These are phyloP conservation scores for Thymus quinquecostatus DNA, from an alignment of 257 asterid species.

Conservation along the genomic window DNA sequence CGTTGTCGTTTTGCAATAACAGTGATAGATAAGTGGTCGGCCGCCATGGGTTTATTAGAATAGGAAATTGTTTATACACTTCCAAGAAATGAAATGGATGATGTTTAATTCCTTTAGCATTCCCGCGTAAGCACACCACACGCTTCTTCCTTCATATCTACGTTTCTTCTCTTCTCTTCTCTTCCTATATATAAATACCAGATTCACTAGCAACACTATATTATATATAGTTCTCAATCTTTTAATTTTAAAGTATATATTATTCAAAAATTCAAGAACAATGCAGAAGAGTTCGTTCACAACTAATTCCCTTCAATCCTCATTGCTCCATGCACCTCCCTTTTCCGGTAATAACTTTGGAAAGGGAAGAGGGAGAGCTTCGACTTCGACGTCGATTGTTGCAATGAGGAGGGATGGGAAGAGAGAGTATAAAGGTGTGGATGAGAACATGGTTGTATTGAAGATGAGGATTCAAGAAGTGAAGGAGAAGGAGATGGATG, in stretches of 20 bases:
- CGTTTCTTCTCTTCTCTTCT: background rate
- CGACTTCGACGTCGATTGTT: background rate
- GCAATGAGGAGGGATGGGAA: constrained; percentile 32
- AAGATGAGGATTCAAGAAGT: constrained; percentile 39
- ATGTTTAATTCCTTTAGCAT: background rate
- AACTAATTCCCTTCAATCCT: background rate
- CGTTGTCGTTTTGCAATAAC: too few relatives aligned
- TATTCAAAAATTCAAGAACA: background rate
- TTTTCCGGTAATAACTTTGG: background rate
- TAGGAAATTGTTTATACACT: too few relatives aligned
- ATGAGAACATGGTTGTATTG: constrained; percentile 40
- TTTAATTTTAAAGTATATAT: too few relatives aligned
- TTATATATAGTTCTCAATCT: too few relatives aligned
- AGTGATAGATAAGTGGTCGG: too few relatives aligned
- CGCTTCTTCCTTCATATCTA: constrained; percentile 1
- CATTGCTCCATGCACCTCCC: constrained; percentile 4
- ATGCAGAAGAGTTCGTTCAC: constrained; percentile 27
- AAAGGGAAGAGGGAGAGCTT: background rate
- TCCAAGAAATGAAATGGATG: too few relatives aligned
- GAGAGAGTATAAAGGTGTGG: constrained; percentile 30
- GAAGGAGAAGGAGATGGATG: constrained; percentile 16
- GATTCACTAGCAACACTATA: too few relatives aligned
- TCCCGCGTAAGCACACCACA: constrained; percentile 33
- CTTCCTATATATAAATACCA: constrained; percentile 2
- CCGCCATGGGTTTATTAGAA: too few relatives aligned